Percentiles rank a stretch among this genome's conserved stretches.
Evolutionary conservation across 768 basidiomycete genomes (phyloP).

Genomic region (Tricholoma terreum): DNA sequence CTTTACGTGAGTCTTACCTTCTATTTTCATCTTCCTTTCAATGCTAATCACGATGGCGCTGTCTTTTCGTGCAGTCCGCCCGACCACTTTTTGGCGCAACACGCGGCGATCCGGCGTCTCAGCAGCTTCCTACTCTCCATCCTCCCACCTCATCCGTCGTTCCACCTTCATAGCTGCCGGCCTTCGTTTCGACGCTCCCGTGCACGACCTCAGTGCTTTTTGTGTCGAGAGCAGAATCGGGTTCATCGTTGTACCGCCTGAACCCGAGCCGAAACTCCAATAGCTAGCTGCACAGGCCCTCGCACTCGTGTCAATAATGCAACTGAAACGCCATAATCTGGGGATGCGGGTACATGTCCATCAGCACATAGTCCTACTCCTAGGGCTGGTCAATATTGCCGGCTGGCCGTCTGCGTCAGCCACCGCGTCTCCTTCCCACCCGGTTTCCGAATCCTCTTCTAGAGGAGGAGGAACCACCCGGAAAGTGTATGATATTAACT

Average conservation of each 20-base stretch:
- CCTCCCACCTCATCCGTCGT: constrained; percentile 69
- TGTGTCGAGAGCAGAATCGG: constrained; percentile 57
- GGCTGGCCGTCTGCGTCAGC: constrained; percentile 6
- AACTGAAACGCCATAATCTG: background rate
- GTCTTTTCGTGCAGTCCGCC: constrained; percentile 53
- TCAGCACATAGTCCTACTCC: background rate
- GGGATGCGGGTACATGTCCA: background rate
- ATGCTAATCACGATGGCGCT: background rate
- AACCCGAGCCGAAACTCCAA: constrained; percentile 25
- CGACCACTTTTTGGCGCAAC: constrained; percentile 78
- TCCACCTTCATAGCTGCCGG: constrained; percentile 80
- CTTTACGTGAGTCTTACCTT: constrained; percentile 50
- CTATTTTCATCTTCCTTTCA: background rate
- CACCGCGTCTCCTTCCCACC: background rate
- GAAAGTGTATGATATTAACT: constrained; percentile 10
- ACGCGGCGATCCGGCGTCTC: constrained; percentile 71
- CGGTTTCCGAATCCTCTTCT: background rate
- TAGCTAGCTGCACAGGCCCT: constrained; percentile 1
- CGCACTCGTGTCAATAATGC: background rate
- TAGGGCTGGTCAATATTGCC: constrained; percentile 6
- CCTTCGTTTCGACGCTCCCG: constrained; percentile 59
- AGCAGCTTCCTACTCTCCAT: constrained; percentile 68
- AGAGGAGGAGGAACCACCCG: background rate
- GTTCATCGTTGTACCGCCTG: constrained; percentile 44
- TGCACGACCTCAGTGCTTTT: constrained; percentile 58